These are phyloP conservation scores for Macrolepiota albuminosa DNA, from an alignment of 768 basidiomycete species.

Conservation along the genomic window DNA sequence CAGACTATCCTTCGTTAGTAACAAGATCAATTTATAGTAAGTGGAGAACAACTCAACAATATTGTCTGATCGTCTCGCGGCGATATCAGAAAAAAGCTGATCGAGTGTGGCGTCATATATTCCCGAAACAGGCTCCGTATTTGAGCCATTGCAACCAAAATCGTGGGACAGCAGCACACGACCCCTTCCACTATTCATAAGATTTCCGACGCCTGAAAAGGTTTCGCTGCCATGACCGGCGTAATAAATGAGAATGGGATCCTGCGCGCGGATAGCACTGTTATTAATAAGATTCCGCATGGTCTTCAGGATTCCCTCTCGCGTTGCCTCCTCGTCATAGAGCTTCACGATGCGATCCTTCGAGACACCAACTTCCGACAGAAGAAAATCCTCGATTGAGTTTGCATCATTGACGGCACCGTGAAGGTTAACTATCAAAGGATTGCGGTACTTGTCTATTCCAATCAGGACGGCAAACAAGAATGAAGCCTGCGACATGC, in stretches of 20 bases:
- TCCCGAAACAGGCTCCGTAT: not conserved
- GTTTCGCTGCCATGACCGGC: conserved; percentile 7
- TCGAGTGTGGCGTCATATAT: not conserved
- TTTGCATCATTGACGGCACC: conserved; percentile 7
- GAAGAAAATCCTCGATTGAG: conserved; percentile 2
- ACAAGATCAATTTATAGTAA: not conserved
- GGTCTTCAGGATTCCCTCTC: not conserved
- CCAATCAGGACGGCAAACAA: conserved; percentile 11
- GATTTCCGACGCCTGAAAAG: not conserved
- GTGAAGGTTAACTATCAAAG: not conserved
- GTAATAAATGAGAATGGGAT: conserved; percentile 11
- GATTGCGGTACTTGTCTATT: conserved; percentile 6
- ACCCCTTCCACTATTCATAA: not conserved
- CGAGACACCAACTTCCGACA: not conserved
- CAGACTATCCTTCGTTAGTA: not conserved
- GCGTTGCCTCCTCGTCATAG: conserved; percentile 2
- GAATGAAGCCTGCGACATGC: not conserved
- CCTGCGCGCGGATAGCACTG: not conserved
- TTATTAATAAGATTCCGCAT: not conserved
- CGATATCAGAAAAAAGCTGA: not conserved
- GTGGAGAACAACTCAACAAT: not conserved
- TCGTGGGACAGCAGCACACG: not conserved
- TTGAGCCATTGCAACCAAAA: not conserved
- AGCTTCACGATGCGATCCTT: conserved; percentile 1
- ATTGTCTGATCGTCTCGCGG: conserved; percentile 6